Percentiles rank a stretch among this genome's conserved stretches.
These are phyloP conservation scores for Leccinum huronense DNA, from an alignment of 1,284 basidiomycete species.

Conservation along the genomic window DNA sequence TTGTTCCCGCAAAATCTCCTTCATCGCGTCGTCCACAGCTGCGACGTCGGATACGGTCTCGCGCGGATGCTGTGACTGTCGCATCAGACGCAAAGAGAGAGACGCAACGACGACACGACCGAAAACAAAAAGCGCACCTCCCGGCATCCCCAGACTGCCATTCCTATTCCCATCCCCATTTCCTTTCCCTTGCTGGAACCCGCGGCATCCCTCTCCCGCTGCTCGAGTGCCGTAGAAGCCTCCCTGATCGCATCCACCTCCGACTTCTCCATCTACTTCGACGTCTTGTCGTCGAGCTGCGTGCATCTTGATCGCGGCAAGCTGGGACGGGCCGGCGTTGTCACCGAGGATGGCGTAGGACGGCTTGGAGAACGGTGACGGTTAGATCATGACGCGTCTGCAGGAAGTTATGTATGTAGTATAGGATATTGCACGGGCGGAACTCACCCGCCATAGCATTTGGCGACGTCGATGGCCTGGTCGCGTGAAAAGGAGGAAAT, in stretches of 20 bases:
- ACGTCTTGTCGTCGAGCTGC: constrained; percentile 73
- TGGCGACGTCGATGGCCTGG: no score
- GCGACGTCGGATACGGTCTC: constrained; percentile 50
- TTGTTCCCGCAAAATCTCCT: constrained; percentile 97
- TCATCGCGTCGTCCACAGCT: constrained; percentile 92
- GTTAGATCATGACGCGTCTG: no score
- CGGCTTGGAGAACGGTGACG: no score
- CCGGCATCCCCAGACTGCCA: not conserved
- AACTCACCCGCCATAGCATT: no score
- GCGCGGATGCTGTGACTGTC: constrained; percentile 13
- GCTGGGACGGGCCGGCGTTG: no score
- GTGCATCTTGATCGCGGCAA: constrained; percentile 62
- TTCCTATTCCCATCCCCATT: not conserved
- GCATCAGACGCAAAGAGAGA: not conserved
- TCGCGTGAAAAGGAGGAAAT: no score
- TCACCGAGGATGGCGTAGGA: no score
- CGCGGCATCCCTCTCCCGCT: constrained; percentile 53
- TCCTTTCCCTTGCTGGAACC: constrained; percentile 11
- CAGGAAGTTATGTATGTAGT: no score
- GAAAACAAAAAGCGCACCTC: not conserved
- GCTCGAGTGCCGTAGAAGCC: constrained; percentile 76
- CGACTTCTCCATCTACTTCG: constrained; percentile 73
- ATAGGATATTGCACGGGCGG: no score
- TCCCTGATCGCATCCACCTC: constrained; percentile 74
- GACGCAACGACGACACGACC: not conserved